Percentiles rank a stretch among this genome's conserved stretches.
Evolutionary conservation across 2,329 filamentous ascomycete genomes (phyloP).

Genomic region (Venturia asperata): DNA sequence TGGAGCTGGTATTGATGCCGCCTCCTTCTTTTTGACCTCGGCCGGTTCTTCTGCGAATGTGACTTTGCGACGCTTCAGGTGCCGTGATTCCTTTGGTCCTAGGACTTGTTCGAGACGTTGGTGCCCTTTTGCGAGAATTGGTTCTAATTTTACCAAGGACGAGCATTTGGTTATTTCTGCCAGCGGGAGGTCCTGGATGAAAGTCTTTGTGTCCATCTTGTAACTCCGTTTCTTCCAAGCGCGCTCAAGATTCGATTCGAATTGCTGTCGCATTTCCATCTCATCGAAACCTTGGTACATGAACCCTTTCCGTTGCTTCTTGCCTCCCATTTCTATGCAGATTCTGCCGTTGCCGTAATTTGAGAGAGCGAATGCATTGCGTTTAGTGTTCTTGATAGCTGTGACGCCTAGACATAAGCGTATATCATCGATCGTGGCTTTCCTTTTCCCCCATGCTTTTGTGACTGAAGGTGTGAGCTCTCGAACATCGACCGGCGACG

Average conservation of each 20-base stretch:
- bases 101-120: slow-evolving; percentile 58
- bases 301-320: slow-evolving; percentile 23
- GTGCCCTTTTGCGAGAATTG: slow-evolving; percentile 44
- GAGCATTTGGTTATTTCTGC: slow-evolving; percentile 34
- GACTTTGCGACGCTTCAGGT: neutral
- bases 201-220: slow-evolving; percentile 31
- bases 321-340: slow-evolving; percentile 35
- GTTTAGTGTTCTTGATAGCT: slow-evolving; percentile 24
- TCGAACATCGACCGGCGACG: slow-evolving; percentile 38
- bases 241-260: slow-evolving; percentile 42
- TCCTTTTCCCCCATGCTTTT: slow-evolving; percentile 40
- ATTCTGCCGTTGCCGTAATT: slow-evolving; percentile 39
- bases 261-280: slow-evolving; percentile 42
- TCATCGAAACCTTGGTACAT: slow-evolving; percentile 36
- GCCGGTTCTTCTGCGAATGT: slow-evolving; percentile 1
- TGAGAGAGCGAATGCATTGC: slow-evolving; percentile 33
- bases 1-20: neutral
- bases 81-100: slow-evolving; percentile 49
- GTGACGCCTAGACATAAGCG: slow-evolving; percentile 40
- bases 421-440: slow-evolving; percentile 41
- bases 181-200: slow-evolving; percentile 30
- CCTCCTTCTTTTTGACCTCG: neutral
- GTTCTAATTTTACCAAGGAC: slow-evolving; percentile 30
- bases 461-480: slow-evolving; percentile 36
- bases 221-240: slow-evolving; percentile 38